Base-by-base conservation (phyloP, 768 basidiomycete genomes). In the Trametopsis cervina region DNA sequence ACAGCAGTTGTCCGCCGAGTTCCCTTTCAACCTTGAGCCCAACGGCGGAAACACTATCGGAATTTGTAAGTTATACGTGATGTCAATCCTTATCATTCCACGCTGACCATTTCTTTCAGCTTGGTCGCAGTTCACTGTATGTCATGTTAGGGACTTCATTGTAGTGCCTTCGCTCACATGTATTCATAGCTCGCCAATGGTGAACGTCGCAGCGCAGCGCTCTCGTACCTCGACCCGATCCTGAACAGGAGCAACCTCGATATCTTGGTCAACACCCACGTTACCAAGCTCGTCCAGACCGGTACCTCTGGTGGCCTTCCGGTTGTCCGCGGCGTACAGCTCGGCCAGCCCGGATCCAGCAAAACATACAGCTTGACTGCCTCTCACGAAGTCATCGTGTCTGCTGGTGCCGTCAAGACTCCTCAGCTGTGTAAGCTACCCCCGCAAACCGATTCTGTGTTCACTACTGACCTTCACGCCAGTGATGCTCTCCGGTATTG, bases 351-450 rank as follows among this genome's bases (percentile, higher is more conserved):
- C 2, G 18, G 26, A 1, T 22, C 18, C 3, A 37, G 49, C 44
- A 20, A 22, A 15, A 18, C 18, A 18, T 21, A 13, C 39, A 21
- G 25, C 9, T 29, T 13, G 22, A 18, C 21, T 39, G 66, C 67
- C 1, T 35, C 24, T n/a, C 66, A 63, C 40, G 70, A 71, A 27
- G 50, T 56, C 17, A 45, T 60, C 41, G 42, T 60, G 1, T 25
- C 58, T 13, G 58, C 53, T 3, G 59, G 57, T 9, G 42, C 44
- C 21, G 51, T 58, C 37, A 50, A 47, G 11, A 54, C 60, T 2
- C 60, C 60, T 72, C 39, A 69, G 73, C 51, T 69, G 69, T 35
- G 29, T 15, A 33, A 33, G 29, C 15, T 7, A 7, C 29, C 15
- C 15, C 29, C 29, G 29, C 63, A 68, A 24, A 59, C 60, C 29